Evolutionary conservation across 306 rosid species (phyloP), one percentile per base, ranked within the genome.

Genomic region (Boehmeria nivea): DNA sequence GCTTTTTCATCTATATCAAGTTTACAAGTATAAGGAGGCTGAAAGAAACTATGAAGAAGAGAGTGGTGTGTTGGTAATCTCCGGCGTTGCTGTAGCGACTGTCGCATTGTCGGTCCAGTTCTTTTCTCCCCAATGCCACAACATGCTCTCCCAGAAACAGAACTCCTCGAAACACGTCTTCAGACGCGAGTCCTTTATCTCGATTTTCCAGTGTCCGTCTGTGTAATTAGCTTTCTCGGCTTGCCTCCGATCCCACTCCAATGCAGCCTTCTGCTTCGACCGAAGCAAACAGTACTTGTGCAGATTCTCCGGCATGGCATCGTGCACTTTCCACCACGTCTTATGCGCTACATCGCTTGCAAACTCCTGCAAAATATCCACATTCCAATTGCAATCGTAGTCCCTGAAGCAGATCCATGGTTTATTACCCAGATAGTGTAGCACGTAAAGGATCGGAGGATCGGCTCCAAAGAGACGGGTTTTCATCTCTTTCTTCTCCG

Each of bases 101-200:
- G 64, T 56, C 43, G 70, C 81, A 48, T 80, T 85, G 28, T 87
- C 87, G 1, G 96, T 87, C 98, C 96, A 91, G 59, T 87, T 91
- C 44, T 82, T 80, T 75, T 90, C 98, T n/a, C 98, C 98, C 98
- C 98, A 90, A 56, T 88, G 96, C 94, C 90, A 69, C 69, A 84
- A 56, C 94, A 88, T 84, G 73, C 81, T 80, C 75, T 84, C 89
- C 94, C 90, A 84, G 78, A 74, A 84, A 75, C 96, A 85, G 72
- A 85, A 85, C 23, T 78, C 77, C 80, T 84, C 88, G 22, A 69
- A 73, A 64, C 96, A 82, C 34, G 73, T 76, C 36, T 78, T 56
- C 63, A 88, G 60, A 51, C 96, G 80, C 45, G 56, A 18, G 64
- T 88, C 94, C 72, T 76, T 71, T 8, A 84, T 82, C 78, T 76